These are phyloP conservation scores for Podospora pseudopauciseta DNA, from an alignment of 495 filamentous ascomycete species.

Conservation along the genomic window DNA sequence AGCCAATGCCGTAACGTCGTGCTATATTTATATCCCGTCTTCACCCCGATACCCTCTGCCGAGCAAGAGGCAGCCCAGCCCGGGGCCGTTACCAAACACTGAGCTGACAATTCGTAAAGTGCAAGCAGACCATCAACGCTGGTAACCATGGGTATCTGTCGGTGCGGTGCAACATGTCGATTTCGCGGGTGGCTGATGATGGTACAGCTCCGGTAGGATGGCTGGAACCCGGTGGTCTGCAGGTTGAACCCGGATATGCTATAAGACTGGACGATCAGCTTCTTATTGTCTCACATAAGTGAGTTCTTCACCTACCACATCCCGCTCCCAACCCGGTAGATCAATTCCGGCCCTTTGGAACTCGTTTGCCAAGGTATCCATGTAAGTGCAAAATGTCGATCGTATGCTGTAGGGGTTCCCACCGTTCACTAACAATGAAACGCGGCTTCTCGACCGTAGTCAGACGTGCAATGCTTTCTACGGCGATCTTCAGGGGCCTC, in stretches of 20 bases:
- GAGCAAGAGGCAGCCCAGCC: not conserved
- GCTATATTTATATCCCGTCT: conserved; percentile 16
- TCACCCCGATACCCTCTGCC: not conserved
- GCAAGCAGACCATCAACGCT: not conserved
- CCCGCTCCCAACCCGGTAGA: not conserved
- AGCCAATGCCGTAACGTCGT: conserved; percentile 4
- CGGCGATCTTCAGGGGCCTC: conserved; percentile 12
- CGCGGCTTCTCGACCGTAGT: not conserved
- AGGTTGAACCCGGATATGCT: not conserved
- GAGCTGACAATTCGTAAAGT: not conserved
- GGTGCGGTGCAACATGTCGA: conserved; percentile 5
- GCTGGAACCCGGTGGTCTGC: not conserved
- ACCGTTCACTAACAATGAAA: not conserved
- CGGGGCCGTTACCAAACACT: not conserved
- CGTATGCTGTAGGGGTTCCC: not conserved
- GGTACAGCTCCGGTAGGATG: not conserved
- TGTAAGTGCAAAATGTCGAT: not conserved
- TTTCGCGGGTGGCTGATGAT: not conserved
- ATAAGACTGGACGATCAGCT: not conserved
- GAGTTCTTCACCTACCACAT: not conserved
- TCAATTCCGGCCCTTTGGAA: not conserved
- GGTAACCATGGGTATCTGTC: not conserved
- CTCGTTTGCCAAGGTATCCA: not conserved
- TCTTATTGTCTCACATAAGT: not conserved
- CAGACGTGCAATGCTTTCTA: conserved; percentile 19